phyloP scores from a whole-genome alignment of 2,329 filamentous ascomycete species.

The Achaetomium macrosporum region DNA sequence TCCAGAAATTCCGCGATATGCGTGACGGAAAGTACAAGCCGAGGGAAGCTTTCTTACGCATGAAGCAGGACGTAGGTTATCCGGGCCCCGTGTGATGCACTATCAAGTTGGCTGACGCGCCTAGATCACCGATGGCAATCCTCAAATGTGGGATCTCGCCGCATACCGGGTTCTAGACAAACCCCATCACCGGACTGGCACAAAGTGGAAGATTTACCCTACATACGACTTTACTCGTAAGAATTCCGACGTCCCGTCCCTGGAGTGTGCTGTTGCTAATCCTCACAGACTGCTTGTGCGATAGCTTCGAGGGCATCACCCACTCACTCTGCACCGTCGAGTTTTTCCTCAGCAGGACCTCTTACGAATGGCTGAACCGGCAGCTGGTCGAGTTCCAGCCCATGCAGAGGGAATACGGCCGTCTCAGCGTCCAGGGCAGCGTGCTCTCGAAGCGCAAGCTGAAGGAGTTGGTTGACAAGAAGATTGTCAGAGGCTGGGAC shows the following conservation, averaged over 20 bases:
- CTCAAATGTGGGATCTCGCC: constrained; percentile 93
- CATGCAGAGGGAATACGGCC: constrained; percentile 72
- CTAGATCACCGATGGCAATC: constrained; percentile 68
- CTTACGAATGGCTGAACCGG: constrained; percentile 87
- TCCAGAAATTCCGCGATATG: constrained; percentile 84
- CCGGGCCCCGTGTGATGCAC: not conserved
- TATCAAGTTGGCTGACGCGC: not conserved
- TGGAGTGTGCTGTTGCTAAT: not conserved
- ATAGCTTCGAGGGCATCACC: constrained; percentile 87
- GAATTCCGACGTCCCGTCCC: not conserved
- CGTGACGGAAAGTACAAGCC: constrained; percentile 84
- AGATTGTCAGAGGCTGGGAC: constrained; percentile 82
- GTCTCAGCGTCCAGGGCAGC: constrained; percentile 75
- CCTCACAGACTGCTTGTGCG: constrained; percentile 69
- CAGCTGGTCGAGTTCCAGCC: constrained; percentile 77
- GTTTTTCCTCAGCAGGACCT: constrained; percentile 76
- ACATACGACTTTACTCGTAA: constrained; percentile 54
- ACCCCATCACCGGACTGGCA: constrained; percentile 72
- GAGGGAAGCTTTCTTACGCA: constrained; percentile 76
- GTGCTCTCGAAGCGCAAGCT: constrained; percentile 85
- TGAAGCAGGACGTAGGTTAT: constrained; percentile 67
- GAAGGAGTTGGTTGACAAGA: constrained; percentile 68
- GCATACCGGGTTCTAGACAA: constrained; percentile 81
- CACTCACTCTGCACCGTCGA: constrained; percentile 92
- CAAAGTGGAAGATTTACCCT: constrained; percentile 87